Evolutionary conservation across 805 yeast genomes (phyloP), one percentile per base, ranked within the genome.

Genomic region (Sugiyamaella mastotermitis): DNA sequence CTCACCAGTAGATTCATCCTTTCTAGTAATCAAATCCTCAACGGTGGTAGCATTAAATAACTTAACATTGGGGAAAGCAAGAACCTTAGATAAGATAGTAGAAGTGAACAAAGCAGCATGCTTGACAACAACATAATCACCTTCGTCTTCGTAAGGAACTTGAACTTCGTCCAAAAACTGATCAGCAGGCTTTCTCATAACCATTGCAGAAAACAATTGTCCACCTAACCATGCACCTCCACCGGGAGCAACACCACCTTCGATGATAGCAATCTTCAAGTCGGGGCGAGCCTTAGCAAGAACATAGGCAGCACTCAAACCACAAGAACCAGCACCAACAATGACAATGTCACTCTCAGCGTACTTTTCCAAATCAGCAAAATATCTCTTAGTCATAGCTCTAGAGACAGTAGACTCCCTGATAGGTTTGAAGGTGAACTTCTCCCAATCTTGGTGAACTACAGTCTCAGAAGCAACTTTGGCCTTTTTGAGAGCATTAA

Each of bases 171-270:
- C 69, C 56, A 81, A 66, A 62, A 81, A 80, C 44, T 68, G 53
- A 44, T 81, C 77, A n/a, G 87, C 83, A 14, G 87, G 88, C 61
- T 81, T 81, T 62, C 88, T 74, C 71, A 80, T 66, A 37, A 81
- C 76, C 87, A 80, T 80, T 26, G 87, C 86, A 20, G 82, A 74
- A 59, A 81, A 79, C 45, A 81, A 64, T 57, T 78, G 85, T 9
- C 87, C 90, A 40, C 85, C 85, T 33, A 81, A 65, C 79, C 83
- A 80, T 42, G 82, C 76, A 20, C 90, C 90, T 46, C 88, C 90
- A 41, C 88, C 88, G 39, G 83, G 81, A 23, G 83, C 70, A n/a
- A 80, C 84, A 46, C 72, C 71, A 24, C 84, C 79, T 62, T 81
- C 90, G 41, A 81, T 70, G 46, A 79, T 76, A 44, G 85, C 84